phyloP scores from a whole-genome alignment of 768 basidiomycete genomes.

The Exidia glandulosa region DNA sequence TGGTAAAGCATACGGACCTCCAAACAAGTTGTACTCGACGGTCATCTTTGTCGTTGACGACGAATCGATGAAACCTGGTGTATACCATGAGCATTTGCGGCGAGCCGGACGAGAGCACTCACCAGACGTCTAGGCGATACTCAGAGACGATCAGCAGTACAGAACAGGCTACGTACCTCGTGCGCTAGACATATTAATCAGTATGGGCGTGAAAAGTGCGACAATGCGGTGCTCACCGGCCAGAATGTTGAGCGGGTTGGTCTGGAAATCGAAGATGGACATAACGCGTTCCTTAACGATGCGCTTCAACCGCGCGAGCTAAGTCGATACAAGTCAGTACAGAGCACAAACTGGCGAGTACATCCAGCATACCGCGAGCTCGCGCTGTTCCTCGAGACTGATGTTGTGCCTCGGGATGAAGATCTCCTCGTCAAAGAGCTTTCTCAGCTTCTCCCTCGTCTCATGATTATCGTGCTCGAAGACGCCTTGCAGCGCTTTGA shows the following conservation, averaged over 20 bases:
- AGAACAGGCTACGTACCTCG: not conserved
- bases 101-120: not conserved
- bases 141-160: not conserved
- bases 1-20: not conserved
- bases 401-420: not conserved
- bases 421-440: not conserved
- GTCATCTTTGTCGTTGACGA: not conserved
- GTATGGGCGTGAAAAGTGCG: not conserved
- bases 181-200: not conserved
- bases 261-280: not conserved
- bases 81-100: not conserved
- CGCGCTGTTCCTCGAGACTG: not conserved
- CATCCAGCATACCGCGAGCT: not conserved
- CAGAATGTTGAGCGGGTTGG: not conserved
- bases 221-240: not conserved
- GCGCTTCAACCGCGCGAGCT: not conserved
- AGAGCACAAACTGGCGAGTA: not conserved
- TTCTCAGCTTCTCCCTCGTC: not conserved
- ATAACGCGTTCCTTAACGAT: not conserved
- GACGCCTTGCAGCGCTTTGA: not conserved
- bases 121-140: not conserved
- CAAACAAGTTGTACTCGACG: not conserved
- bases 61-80: not conserved
- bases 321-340: not conserved
- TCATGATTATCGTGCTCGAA: not conserved